Evolutionary conservation across 441 rosid genomes (phyloP).

Genomic region (Mallotus repandus): DNA sequence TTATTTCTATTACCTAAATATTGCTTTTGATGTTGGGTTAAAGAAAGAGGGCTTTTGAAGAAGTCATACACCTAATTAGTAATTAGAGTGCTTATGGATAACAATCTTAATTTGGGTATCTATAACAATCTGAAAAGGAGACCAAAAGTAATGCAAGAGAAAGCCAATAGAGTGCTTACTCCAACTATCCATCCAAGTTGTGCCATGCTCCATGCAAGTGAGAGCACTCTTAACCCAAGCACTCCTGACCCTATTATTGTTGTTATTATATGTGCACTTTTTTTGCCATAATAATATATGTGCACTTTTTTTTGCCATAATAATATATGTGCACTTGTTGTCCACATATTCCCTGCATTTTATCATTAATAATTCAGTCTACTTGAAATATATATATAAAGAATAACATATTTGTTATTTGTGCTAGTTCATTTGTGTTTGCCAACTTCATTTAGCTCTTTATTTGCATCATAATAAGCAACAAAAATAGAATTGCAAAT

Average conservation of each 20-base stretch:
- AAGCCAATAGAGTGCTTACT: constrained; percentile 16
- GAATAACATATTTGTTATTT: too few species aligned
- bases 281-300: too few species aligned
- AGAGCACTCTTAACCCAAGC: too few species aligned
- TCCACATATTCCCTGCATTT: constrained; percentile 25
- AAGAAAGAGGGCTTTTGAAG: too few species aligned
- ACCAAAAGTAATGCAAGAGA: constrained; percentile 21
- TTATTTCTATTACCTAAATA: neutral
- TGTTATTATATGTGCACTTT: constrained; percentile 26
- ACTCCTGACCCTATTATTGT: constrained; percentile 26
- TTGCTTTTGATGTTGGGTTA: constrained; percentile 14
- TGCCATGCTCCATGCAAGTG: constrained; percentile 28
- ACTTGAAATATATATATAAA: too few species aligned
- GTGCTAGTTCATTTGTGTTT: constrained; percentile 25
- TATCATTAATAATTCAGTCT: too few species aligned
- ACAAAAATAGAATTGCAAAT: constrained; percentile 1
- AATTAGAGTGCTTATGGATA: constrained; percentile 23
- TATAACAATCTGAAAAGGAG: constrained; percentile 30
- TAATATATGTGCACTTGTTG: too few species aligned
- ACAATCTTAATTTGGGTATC: constrained; percentile 20
- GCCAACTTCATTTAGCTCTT: constrained; percentile 29
- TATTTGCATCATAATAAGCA: neutral
- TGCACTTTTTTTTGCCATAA: too few species aligned
- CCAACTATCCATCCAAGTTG: constrained; percentile 34
- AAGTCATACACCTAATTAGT: too few species aligned